Evolutionary conservation across 371 early-diverging fungal genomes (phyloP).

Genomic region (Rhizomucor pusillus): DNA sequence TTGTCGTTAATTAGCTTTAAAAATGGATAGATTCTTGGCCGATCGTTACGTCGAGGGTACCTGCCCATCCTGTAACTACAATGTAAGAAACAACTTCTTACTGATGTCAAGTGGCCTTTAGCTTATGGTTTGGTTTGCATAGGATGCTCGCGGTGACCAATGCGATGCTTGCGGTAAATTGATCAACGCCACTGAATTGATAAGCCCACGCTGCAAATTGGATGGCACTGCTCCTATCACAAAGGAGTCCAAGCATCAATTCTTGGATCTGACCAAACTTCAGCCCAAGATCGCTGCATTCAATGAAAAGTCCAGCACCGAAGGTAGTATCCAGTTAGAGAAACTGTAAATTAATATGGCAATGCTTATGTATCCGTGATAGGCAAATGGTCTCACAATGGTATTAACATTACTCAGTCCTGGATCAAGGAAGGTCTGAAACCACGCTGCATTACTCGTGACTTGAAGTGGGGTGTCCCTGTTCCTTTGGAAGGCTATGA

Average conservation of each 20-base stretch:
- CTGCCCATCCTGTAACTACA: conserved; percentile 92
- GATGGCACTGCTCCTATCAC: conserved; percentile 82
- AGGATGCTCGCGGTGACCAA: conserved; percentile 99
- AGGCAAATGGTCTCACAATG: conserved; percentile 91
- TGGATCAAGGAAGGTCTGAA: conserved; percentile 98
- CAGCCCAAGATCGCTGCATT: conserved; percentile 77
- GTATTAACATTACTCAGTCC: conserved; percentile 86
- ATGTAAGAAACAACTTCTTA: conserved; percentile 47
- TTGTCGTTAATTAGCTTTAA: too few species aligned
- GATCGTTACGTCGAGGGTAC: conserved; percentile 99
- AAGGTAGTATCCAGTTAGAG: conserved; percentile 30
- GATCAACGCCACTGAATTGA: conserved; percentile 91
- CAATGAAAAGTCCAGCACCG: conserved; percentile 63
- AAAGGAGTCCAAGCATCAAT: conserved; percentile 91
- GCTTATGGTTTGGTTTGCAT: too few species aligned
- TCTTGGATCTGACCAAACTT: conserved; percentile 85
- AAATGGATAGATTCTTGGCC: conserved; percentile 84
- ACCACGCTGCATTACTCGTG: conserved; percentile 98
- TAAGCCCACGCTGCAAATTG: conserved; percentile 95
- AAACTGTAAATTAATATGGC: neutral
- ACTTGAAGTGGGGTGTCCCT: conserved; percentile 99
- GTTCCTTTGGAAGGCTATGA: conserved; percentile 92
- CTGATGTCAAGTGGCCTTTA: too few species aligned
- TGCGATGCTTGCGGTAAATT: conserved; percentile 98
- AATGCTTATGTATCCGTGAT: neutral